Percentiles rank a stretch among this genome's conserved stretches.
These are phyloP conservation scores for Malus sylvestris DNA, from an alignment of 306 rosid species.

Conservation along the genomic window DNA sequence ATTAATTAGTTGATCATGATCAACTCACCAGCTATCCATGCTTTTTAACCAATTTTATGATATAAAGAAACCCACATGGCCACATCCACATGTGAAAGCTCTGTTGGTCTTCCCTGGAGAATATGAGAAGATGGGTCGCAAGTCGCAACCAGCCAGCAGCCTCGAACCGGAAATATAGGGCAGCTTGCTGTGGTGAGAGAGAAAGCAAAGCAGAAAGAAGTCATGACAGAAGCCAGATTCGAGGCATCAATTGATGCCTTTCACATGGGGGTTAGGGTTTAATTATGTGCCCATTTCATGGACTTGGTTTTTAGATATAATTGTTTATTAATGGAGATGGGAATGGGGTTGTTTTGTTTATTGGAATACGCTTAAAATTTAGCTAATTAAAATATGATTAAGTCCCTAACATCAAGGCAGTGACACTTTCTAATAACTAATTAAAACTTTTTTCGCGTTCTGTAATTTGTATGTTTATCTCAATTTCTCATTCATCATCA, in stretches of 20 bases:
- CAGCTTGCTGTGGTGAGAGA: neutral
- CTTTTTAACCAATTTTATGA: neutral
- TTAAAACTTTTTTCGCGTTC: neutral
- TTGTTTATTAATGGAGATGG: conserved; percentile 13
- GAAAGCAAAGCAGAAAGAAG: neutral
- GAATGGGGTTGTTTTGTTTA: conserved; percentile 21
- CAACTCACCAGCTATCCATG: neutral
- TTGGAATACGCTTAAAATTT: neutral
- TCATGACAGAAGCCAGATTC: conserved; percentile 27
- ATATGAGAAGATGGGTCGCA: neutral
- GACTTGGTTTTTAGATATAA: conserved; percentile 21
- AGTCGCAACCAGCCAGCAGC: neutral
- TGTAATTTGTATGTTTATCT: neutral
- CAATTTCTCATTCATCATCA: conserved; percentile 11
- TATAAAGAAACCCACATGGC: conserved; percentile 10
- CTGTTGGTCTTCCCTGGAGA: conserved; percentile 20
- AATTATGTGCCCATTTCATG: conserved; percentile 8
- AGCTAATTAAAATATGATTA: conserved; percentile 6
- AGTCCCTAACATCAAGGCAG: conserved; percentile 27
- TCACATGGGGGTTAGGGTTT: conserved; percentile 29
- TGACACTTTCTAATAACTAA: conserved; percentile 11
- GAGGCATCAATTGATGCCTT: conserved; percentile 29
- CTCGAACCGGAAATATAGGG: conserved; percentile 29
- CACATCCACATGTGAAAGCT: conserved; percentile 20
- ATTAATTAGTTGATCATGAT: neutral